Base-by-base conservation (phyloP, 192 early-diverging fungal genomes). In the Backusella sp. region DNA sequence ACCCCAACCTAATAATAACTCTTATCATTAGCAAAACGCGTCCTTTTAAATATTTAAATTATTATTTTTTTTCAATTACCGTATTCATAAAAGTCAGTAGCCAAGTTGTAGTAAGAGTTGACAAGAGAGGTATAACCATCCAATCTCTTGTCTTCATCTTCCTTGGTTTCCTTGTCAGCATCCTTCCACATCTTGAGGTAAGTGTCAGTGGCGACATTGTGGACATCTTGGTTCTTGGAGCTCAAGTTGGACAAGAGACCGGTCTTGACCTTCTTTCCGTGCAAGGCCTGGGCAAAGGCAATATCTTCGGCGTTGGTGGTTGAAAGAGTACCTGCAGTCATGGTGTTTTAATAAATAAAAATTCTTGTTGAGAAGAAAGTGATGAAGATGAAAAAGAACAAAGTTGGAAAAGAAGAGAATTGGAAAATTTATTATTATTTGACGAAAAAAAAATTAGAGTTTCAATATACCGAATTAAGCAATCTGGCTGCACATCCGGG, bases 81-180 rank as follows among this genome's bases (percentile, higher is more conserved):
- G 49, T 79, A 79, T 79, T 93, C 92, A 84, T 95, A 95, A 71
- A 95, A 94, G 73, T 95, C 93, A 21, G 93, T 95, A 42, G 89
- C 92, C 77, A 93, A 86, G 76, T 93, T 92, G 79, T 95, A 95
- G 80, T 92, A 95, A 23, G 93, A 87, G 86, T 95, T 95, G 67
- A 91, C 90, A 74, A 95, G 80, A 7, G 85, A 82, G 75, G 90
- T 92, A 82, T 93, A 93, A 70, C 89, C 79, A 62, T 66, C 70
- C 15, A 85, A 79, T 49, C 93, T 86, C 68, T 88, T 88, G 37
- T 87, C 82, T 32, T 90, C 89, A 76, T 90, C 90, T 76, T 87
- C 88, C 79, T 90, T 84, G 15, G 79, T 78, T 30, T 84, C 83
- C 3, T 77, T 78, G 19, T 85, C 76, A 2, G 84, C 77, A 23